Evolutionary conservation across 768 basidiomycete species (phyloP).

Genomic region (Suillus weaverae): DNA sequence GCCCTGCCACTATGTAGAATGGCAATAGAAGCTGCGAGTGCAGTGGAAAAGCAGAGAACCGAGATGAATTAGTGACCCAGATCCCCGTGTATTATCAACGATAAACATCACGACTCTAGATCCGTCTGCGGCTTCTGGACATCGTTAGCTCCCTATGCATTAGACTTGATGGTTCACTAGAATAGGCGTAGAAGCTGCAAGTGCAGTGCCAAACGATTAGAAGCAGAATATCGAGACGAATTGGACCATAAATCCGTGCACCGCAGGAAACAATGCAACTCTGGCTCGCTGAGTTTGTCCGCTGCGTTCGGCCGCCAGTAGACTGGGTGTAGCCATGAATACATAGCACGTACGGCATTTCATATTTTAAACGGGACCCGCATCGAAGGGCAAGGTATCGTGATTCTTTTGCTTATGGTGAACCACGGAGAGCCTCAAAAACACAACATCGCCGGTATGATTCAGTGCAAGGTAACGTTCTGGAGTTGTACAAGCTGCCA

Average conservation of each 20-base stretch:
- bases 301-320: background rate
- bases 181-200: background rate
- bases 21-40: background rate
- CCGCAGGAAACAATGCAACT: background rate
- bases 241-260: background rate
- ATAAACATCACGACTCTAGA: background rate
- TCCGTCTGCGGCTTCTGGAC: background rate
- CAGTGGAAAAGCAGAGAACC: background rate
- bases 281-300: background rate
- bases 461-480: background rate
- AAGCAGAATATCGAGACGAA: background rate
- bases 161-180: background rate
- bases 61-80: background rate
- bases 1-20: background rate
- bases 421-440: background rate
- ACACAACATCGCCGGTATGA: background rate
- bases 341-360: constrained; percentile 1
- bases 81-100: background rate
- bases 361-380: background rate
- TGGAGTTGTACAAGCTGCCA: background rate
- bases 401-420: background rate
- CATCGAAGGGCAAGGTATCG: background rate
- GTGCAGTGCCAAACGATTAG: background rate
- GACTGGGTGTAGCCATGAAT: background rate
- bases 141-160: background rate